Conservation (phyloP, 2,329 filamentous ascomycete species). For the Tolypocladium guangdongense region DNA sequence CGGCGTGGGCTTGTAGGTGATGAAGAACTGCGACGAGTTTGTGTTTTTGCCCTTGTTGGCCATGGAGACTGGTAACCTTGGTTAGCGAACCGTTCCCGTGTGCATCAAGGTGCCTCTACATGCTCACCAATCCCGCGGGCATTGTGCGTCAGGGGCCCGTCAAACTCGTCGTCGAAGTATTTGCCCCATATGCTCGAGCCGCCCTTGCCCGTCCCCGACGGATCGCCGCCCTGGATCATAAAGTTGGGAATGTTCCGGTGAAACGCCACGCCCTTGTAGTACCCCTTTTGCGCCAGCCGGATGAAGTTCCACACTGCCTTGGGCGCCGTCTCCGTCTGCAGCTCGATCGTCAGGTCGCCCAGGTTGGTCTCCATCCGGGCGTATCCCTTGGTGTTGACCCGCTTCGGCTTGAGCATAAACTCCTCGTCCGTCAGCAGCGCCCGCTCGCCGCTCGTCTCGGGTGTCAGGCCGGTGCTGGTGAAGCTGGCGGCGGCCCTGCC, state of each 20-base stretch:
- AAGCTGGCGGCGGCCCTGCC: constrained; percentile 88
- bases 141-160: constrained; percentile 79
- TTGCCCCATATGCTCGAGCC: constrained; percentile 88
- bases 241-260: constrained; percentile 93
- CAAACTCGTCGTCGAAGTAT: constrained; percentile 87
- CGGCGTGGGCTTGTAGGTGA: constrained; percentile 73
- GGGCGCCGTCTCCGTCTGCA: constrained; percentile 84
- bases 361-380: constrained; percentile 79
- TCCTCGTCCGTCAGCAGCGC: constrained; percentile 87
- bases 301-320: constrained; percentile 97
- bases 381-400: constrained; percentile 84
- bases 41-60: constrained; percentile 98
- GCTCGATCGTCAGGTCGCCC: constrained; percentile 77
- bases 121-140: constrained; percentile 51
- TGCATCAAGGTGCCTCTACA: neutral
- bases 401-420: constrained; percentile 86
- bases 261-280: constrained; percentile 76
- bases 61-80: constrained; percentile 54
- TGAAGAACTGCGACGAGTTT: constrained; percentile 91
- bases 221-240: constrained; percentile 97
- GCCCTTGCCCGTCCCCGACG: constrained; percentile 83
- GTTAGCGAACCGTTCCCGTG: neutral
- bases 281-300: constrained; percentile 75
- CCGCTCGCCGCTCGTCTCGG: constrained; percentile 77
- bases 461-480: constrained; percentile 87